phyloP scores from a whole-genome alignment of 2,329 filamentous ascomycete genomes.

The Trematosphaeria pertusa region DNA sequence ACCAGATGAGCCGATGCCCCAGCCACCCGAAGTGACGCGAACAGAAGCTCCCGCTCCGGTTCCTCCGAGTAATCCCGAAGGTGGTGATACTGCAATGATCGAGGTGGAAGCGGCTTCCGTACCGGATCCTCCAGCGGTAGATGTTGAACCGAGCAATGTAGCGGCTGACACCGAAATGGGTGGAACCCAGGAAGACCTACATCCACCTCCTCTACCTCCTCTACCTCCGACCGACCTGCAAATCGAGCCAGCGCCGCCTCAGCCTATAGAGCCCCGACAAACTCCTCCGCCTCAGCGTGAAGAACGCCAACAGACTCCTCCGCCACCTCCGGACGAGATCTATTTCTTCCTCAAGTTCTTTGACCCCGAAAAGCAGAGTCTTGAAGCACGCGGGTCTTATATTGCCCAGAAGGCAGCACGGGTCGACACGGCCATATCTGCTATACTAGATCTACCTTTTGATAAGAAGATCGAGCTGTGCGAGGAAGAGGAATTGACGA shows the following conservation, averaged over 20 bases:
- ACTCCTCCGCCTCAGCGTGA: conserved; percentile 15
- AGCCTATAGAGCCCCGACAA: background rate
- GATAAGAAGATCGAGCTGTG: conserved; percentile 57
- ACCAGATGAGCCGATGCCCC: conserved; percentile 33
- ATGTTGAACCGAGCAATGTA: conserved; percentile 24
- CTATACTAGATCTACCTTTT: conserved; percentile 34
- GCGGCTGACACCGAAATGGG: conserved; percentile 45
- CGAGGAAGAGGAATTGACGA: conserved; percentile 52
- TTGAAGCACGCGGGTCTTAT: conserved; percentile 43
- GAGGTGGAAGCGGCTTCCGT: conserved; percentile 24
- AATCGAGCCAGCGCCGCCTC: background rate
- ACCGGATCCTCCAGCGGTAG: conserved; percentile 27
- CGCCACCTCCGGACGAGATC: conserved; percentile 41
- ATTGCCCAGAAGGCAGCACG: conserved; percentile 39
- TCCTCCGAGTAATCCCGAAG: conserved; percentile 7
- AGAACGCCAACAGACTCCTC: conserved; percentile 26
- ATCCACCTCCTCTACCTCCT: conserved; percentile 34
- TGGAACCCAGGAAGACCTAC: conserved; percentile 38
- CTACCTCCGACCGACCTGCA: conserved; percentile 10
- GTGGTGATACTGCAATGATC: conserved; percentile 31
- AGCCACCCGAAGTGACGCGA: conserved; percentile 8
- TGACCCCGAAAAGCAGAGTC: conserved; percentile 42
- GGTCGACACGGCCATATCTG: conserved; percentile 42
- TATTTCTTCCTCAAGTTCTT: conserved; percentile 52
- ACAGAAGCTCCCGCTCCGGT: conserved; percentile 9